Conservation (phyloP, 1,284 basidiomycete genomes). For the Ceratobasidium sp. region DNA sequence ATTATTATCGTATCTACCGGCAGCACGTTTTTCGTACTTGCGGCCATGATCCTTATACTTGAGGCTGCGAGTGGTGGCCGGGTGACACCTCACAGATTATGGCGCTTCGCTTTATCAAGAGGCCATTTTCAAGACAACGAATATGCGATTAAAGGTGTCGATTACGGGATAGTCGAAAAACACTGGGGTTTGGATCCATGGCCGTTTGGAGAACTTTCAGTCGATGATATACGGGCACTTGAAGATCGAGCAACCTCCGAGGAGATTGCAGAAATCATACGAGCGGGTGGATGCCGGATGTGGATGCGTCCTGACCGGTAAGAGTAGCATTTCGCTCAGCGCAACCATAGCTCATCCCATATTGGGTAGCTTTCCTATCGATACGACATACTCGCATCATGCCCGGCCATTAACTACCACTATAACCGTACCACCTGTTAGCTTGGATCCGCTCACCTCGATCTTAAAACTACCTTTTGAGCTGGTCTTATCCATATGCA, state of each 20-base stretch:
- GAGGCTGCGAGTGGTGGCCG: slow-evolving; percentile 33
- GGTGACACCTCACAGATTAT: slow-evolving; percentile 17
- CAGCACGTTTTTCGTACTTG: slow-evolving; percentile 14
- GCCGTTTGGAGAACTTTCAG: neutral
- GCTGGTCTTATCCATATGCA: neutral
- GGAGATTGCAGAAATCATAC: slow-evolving; percentile 31
- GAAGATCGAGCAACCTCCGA: slow-evolving; percentile 8
- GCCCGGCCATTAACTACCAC: neutral
- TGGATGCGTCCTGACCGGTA: slow-evolving; percentile 43
- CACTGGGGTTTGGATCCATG: neutral
- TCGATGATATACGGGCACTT: neutral
- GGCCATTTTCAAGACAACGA: neutral
- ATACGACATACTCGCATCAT: neutral
- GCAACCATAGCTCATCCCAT: neutral
- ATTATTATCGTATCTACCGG: neutral
- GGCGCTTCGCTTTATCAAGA: slow-evolving; percentile 12
- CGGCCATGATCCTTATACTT: slow-evolving; percentile 27
- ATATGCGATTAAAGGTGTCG: slow-evolving; percentile 5
- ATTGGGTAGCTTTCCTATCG: slow-evolving; percentile 23
- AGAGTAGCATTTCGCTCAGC: neutral
- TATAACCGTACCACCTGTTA: neutral
- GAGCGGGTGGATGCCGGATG: slow-evolving; percentile 11
- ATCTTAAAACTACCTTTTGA: slow-evolving; percentile 22
- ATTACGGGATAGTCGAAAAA: neutral
- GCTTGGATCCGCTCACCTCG: neutral